Conservation (phyloP, 441 rosid genomes). For the Euphorbia celastroides region DNA sequence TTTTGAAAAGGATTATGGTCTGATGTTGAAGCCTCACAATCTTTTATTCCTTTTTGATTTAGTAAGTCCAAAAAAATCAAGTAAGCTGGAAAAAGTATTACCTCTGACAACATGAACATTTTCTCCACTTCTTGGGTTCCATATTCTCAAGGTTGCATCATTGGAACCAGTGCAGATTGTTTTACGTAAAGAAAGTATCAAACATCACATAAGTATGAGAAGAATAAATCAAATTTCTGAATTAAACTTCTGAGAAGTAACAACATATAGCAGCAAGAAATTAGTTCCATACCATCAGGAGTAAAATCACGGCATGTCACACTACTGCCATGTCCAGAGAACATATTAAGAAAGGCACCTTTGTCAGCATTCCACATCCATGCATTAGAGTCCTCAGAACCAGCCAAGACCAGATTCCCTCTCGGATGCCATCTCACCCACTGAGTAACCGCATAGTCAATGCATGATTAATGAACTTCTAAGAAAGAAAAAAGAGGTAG, state of each 20-base stretch:
- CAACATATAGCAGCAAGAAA: neutral
- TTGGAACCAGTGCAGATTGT: conserved; percentile 82
- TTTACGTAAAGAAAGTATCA: conserved; percentile 49
- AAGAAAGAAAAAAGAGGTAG: neutral
- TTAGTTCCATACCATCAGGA: conserved; percentile 60
- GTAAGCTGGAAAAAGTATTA: conserved; percentile 13
- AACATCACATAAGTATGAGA: conserved; percentile 5
- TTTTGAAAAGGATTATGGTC: too few relatives aligned
- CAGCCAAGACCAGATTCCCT: conserved; percentile 76
- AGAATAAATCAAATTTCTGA: neutral
- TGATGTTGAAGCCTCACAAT: neutral
- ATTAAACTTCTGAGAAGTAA: neutral
- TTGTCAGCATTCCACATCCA: conserved; percentile 98
- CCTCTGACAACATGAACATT: conserved; percentile 71
- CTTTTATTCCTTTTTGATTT: neutral
- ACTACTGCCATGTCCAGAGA: conserved; percentile 61
- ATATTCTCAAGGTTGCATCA: conserved; percentile 83
- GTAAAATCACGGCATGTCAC: conserved; percentile 93
- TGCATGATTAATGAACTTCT: neutral
- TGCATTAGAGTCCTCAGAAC: conserved; percentile 67
- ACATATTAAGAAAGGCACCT: conserved; percentile 57
- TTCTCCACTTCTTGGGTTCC: conserved; percentile 84
- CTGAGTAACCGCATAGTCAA: conserved; percentile 31
- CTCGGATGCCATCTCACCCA: conserved; percentile 96
- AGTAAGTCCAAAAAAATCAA: too few relatives aligned